Conservation (phyloP, 371 early-diverging fungal species). For the Apophysomyces ossiformis region DNA sequence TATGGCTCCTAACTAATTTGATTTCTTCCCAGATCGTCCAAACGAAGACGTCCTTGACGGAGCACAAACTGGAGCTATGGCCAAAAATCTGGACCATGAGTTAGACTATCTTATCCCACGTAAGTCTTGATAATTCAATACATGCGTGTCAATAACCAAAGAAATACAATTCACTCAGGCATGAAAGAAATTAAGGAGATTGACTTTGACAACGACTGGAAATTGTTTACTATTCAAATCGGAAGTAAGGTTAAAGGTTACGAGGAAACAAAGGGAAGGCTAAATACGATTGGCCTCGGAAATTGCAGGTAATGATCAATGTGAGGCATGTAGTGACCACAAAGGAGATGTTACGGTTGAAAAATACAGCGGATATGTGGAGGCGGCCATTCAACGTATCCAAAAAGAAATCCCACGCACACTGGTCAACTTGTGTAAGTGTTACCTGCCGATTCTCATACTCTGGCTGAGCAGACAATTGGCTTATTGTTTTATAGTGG, state of each 20-base stretch:
- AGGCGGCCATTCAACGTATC: conserved; percentile 20
- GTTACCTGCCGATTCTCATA: background rate
- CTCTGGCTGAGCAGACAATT: background rate
- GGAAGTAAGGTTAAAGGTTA: conserved; percentile 42
- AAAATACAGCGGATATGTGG: conserved; percentile 18
- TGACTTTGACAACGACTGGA: conserved; percentile 44
- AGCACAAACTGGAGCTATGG: conserved; percentile 46
- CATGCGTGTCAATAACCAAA: background rate
- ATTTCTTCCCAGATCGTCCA: conserved; percentile 27
- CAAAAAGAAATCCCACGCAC: conserved; percentile 19
- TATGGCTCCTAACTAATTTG: background rate
- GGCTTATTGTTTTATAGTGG: background rate
- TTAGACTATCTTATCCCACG: conserved; percentile 39
- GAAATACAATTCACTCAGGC: conserved; percentile 14
- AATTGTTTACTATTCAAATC: conserved; percentile 49
- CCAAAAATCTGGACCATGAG: conserved; percentile 38
- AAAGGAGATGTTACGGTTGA: conserved; percentile 19
- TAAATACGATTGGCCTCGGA: conserved; percentile 11
- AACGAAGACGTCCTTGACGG: conserved; percentile 41
- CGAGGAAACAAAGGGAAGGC: conserved; percentile 17
- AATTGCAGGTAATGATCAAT: conserved; percentile 26
- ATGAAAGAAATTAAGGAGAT: conserved; percentile 23
- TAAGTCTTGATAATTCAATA: conserved; percentile 14
- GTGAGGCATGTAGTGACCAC: conserved; percentile 16
- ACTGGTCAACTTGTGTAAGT: conserved; percentile 22